phyloP scores from a whole-genome alignment of 1,284 basidiomycete genomes.

The Naganishia sp. region DNA sequence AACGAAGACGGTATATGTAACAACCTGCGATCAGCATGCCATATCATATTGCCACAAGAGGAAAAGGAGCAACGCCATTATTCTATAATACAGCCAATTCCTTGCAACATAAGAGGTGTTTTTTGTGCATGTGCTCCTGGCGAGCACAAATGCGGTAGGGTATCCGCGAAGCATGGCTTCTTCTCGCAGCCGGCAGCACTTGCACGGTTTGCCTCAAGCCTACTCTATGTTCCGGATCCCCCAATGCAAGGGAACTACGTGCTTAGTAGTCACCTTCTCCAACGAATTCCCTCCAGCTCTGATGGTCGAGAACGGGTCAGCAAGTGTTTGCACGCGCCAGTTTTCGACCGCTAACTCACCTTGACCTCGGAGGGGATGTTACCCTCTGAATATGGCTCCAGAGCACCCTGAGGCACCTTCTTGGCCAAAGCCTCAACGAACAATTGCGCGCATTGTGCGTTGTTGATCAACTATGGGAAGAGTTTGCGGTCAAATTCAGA shows the following conservation, averaged over 20 bases:
- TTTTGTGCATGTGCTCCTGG: slow-evolving; percentile 1
- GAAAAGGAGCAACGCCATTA: slow-evolving; percentile 19
- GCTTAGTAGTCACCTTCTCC: slow-evolving; percentile 54
- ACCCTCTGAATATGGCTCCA: slow-evolving; percentile 82
- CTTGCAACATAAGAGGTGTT: slow-evolving; percentile 7
- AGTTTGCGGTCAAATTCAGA: slow-evolving; percentile 35
- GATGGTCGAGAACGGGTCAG: slow-evolving; percentile 5
- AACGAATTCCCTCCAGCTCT: slow-evolving; percentile 84
- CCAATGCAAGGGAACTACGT: background rate
- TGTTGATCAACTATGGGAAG: slow-evolving; percentile 75
- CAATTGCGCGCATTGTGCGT: slow-evolving; percentile 81
- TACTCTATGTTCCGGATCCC: background rate
- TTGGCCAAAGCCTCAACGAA: slow-evolving; percentile 87
- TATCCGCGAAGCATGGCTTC: slow-evolving; percentile 2
- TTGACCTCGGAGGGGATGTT: slow-evolving; percentile 89
- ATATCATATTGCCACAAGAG: slow-evolving; percentile 1
- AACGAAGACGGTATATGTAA: too few relatives aligned
- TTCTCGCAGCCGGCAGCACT: slow-evolving; percentile 23
- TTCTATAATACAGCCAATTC: slow-evolving; percentile 29
- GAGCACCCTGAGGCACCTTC: slow-evolving; percentile 82
- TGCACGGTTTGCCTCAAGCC: slow-evolving; percentile 7
- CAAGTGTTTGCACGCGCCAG: background rate
- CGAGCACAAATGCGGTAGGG: background rate
- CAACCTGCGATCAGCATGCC: background rate
- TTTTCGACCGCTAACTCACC: slow-evolving; percentile 31